phyloP scores from a whole-genome alignment of 2,329 filamentous ascomycete genomes.

The Fusarium palustre region DNA sequence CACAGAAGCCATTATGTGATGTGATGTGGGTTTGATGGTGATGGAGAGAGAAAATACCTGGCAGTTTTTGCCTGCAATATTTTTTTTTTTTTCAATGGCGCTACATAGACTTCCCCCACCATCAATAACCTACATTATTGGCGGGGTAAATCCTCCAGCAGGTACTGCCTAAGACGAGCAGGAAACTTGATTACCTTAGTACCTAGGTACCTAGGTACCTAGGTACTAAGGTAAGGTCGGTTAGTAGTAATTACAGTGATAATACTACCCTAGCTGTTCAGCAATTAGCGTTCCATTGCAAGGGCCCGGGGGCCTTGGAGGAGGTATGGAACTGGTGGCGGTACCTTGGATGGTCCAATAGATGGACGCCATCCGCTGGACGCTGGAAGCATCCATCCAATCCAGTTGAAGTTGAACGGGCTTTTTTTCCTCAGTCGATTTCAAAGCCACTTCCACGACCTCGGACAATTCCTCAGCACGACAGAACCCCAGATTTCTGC shows the following conservation, averaged over 20 bases:
- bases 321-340: not conserved
- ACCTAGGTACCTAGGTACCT: too few species aligned
- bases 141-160: constrained; percentile 42
- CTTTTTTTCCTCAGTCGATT: constrained; percentile 33
- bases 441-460: constrained; percentile 10
- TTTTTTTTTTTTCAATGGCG: constrained; percentile 40
- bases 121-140: constrained; percentile 29
- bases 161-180: not conserved
- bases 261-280: not conserved
- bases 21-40: constrained; percentile 40
- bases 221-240: too few species aligned
- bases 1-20: constrained; percentile 70
- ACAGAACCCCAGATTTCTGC: not conserved
- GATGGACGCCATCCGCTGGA: not conserved
- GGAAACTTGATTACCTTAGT: not conserved
- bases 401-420: constrained; percentile 1
- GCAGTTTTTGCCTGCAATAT: constrained; percentile 29
- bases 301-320: not conserved
- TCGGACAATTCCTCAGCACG: not conserved
- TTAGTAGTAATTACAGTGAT: constrained; percentile 7
- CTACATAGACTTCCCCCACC: constrained; percentile 39
- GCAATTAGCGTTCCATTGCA: not conserved
- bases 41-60: constrained; percentile 33
- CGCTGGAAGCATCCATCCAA: constrained; percentile 1
- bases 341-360: not conserved